Evolutionary conservation across 768 basidiomycete genomes (phyloP).

Genomic region (Lactifluus rugatus): DNA sequence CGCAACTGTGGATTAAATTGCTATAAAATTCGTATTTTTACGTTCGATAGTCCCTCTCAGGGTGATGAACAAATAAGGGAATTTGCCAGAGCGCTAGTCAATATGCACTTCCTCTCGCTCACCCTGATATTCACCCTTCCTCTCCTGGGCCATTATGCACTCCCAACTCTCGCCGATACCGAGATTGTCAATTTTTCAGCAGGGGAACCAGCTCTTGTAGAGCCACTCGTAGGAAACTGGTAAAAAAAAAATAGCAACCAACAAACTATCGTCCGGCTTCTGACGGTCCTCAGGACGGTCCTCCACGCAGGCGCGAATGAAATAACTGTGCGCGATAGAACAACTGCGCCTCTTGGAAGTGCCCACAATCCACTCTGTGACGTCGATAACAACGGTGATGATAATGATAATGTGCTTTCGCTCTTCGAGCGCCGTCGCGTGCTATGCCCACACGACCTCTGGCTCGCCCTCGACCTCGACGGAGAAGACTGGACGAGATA

Average conservation of each 20-base stretch:
- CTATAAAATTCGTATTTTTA: background rate
- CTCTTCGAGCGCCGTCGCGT: background rate
- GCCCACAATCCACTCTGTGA: conserved; percentile 32
- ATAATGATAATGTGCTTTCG: conserved; percentile 10
- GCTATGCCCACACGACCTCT: conserved; percentile 23
- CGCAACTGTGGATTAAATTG: too few species aligned
- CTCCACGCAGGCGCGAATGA: conserved; percentile 29
- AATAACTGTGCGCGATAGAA: conserved; percentile 34
- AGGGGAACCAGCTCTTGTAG: conserved; percentile 24
- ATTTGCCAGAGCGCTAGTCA: background rate
- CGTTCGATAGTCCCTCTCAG: background rate
- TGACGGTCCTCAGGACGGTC: conserved; percentile 1
- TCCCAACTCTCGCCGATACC: conserved; percentile 39
- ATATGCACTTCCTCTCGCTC: background rate
- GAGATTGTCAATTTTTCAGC: conserved; percentile 53
- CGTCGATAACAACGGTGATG: conserved; percentile 17
- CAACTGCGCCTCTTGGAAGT: conserved; percentile 24
- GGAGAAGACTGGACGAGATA: conserved; percentile 21
- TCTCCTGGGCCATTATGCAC: background rate
- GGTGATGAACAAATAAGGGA: background rate
- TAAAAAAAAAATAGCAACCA: background rate
- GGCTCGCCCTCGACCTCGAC: conserved; percentile 27
- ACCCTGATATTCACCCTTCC: background rate
- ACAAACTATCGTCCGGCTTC: background rate
- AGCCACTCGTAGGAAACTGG: conserved; percentile 20